Evolutionary conservation across 768 basidiomycete genomes (phyloP), one percentile per base, ranked within the genome.

Genomic region (Auricularia sp.): DNA sequence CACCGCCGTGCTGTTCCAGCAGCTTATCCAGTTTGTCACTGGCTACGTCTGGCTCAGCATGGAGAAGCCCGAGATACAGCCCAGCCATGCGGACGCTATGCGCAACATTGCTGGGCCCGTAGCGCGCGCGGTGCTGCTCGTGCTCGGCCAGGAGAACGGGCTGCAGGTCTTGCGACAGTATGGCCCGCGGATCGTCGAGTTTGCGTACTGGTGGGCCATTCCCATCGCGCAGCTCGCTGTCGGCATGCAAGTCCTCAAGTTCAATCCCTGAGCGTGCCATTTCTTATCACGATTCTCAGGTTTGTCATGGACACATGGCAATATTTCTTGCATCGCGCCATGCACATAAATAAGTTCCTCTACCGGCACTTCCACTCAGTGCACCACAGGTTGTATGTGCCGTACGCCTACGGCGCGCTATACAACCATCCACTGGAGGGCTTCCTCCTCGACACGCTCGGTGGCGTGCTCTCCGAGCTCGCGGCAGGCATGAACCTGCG

Each of bases 341-440:
- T 97, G 88, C 97, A 98, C 77, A 76, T 84, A 70, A 92, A 91
- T 79, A 90, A 86, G 68, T 98, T 84, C 75, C 80, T 98, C 36
- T 99, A 96, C 78, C 90, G 86, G 68, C 85, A 91, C 62, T 80
- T 98, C 67, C 97, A 99, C 74, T 93, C 92, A 0, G 87, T 88
- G 75, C 97, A 99, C 75, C 97, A 99, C 74, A 83, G 93, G 8
- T 85, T 99, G 7, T 96, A 98, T 73, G 93, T 96, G 6, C 95
- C 97, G 1, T 98, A 97, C 72, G 93, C 97, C 0, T 99, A 90
- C 70, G 97, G 97, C 18, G 90, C 97, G 21, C 79, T 98, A 3
- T 99, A 99, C 81, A 99, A 98, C 74, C 96, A 98, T 73, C 95
- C 95, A 0, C 69, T 98, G 42, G 97, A 99, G 72, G 97, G 95